A percentile compares a stretch with the other conserved stretches of the same genome.
phyloP scores from a whole-genome alignment of 495 filamentous ascomycete species.

The Glonium stellatum region DNA sequence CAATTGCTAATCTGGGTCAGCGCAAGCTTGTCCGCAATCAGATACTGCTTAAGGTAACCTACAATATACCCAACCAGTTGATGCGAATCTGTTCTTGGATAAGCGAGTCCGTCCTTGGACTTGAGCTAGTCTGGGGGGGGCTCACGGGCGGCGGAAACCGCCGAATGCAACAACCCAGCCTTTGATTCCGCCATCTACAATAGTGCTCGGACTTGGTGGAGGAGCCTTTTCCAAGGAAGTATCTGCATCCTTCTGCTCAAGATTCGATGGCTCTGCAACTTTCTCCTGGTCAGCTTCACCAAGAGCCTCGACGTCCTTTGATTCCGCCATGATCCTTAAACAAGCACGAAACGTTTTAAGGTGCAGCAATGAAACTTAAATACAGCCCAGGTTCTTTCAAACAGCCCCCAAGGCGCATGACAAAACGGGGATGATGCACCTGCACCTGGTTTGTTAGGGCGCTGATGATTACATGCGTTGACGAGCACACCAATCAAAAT shows the following conservation, averaged over 20 bases:
- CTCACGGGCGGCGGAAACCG: constrained; percentile 1
- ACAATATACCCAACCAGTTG: constrained; percentile 1
- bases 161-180: constrained; percentile 3
- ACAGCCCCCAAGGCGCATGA: background rate
- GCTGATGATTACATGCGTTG: background rate
- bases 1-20: constrained; percentile 30
- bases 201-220: background rate
- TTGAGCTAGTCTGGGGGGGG: background rate
- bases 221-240: background rate
- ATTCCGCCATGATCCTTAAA: background rate
- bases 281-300: background rate
- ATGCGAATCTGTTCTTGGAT: constrained; percentile 3
- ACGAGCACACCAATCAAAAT: background rate
- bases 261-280: background rate
- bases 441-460: background rate
- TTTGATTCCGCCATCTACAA: background rate
- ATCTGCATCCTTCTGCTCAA: background rate
- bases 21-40: background rate
- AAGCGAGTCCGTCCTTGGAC: background rate
- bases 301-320: background rate
- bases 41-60: background rate
- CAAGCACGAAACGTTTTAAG: background rate
- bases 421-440: background rate
- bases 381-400: background rate
- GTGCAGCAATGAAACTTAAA: background rate